Conservation (phyloP, 345 rosid genomes). For the Citrus trifoliata region DNA sequence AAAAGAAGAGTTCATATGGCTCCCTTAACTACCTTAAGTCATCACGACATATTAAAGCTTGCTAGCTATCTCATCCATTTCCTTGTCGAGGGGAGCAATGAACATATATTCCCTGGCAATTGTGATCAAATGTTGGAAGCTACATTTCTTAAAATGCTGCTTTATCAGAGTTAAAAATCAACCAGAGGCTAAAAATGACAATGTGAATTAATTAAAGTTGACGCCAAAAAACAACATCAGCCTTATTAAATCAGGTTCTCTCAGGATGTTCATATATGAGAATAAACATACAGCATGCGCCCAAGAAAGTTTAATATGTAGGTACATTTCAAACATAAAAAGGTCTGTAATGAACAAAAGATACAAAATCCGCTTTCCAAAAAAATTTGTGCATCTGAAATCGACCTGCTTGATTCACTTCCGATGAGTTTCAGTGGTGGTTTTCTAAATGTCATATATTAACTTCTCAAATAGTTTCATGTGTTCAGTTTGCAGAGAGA, state of each 20-base stretch:
- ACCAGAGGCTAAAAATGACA: background rate
- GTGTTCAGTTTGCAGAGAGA: conserved; percentile 69
- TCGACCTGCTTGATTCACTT: background rate
- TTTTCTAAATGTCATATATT: conserved; percentile 38
- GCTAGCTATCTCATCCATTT: background rate
- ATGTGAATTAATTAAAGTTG: background rate
- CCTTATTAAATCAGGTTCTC: background rate
- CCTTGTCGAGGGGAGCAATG: background rate
- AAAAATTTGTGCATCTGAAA: background rate
- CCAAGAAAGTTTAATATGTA: background rate
- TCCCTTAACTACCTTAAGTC: background rate
- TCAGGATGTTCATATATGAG: background rate
- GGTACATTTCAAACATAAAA: background rate
- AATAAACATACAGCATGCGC: background rate
- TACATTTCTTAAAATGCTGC: background rate
- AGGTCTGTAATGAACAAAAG: background rate
- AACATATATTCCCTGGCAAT: background rate
- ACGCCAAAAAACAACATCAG: background rate
- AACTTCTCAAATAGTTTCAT: conserved; percentile 74
- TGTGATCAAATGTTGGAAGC: background rate
- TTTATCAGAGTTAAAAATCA: no score
- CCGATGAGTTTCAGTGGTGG: background rate
- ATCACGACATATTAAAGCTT: background rate
- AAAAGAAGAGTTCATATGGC: background rate
- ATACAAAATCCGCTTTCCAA: background rate